Base-by-base conservation (phyloP, 345 rosid species). In the Boechera divaricarpa region DNA sequence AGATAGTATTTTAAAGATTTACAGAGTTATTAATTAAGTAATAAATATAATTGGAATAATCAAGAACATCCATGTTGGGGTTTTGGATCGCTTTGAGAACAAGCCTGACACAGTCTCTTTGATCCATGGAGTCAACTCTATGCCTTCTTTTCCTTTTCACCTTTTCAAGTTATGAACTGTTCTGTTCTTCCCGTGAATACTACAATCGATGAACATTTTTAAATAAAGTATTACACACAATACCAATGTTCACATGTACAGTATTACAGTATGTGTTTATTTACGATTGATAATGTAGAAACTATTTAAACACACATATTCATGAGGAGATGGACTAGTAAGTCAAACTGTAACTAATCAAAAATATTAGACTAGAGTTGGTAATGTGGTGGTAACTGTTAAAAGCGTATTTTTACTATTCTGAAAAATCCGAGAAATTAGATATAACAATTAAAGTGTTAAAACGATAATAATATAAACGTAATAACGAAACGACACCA, bases 101-200 rank as follows among this genome's bases (percentile, higher is more conserved):
- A 54, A 63, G 60, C 9, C 77, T 77, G 81, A 64, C 76, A 70
- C 10, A 15, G 60, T 65, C 72, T 78, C 76, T 77, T 55, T 38
- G 55, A 69, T 31, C 60, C 10, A 71, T 57, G 47, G 77, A 66
- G 81, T 78, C 81, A 78, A 78, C 81, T 72, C 77, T 65, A 7
- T 38, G 63, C 36, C 16, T 49, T 77, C 56, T 28, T 70, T 56
- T 60, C n/a, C 21, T 56, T 69, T 54, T 44, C 11, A 54, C 63
- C 74, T 48, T 62, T 77, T 57, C 33, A 61, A 53, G 49, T 36
- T 54, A 63, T 63, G 60, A 70, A 63, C 67, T n/a, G 16, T 57
- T 75, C 7, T 18, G 16, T 59, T 67, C 28, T 70, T 56, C 76
- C 72, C 62, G 76, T 77, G 72, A 77, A 36, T 70, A 61, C 47